phyloP scores from a whole-genome alignment of 1,284 basidiomycete genomes.

The Puccinia triticina region DNA sequence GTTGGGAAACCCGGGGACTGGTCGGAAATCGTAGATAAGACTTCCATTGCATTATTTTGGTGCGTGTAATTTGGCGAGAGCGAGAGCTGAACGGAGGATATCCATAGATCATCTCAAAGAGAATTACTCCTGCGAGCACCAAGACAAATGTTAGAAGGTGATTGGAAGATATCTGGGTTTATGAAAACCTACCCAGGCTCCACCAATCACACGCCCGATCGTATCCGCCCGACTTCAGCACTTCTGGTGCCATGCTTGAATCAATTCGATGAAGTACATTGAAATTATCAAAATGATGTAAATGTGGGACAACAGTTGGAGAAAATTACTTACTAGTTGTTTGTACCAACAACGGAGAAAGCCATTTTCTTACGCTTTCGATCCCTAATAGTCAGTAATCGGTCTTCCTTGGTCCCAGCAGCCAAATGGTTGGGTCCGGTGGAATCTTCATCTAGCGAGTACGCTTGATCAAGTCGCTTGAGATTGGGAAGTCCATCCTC shows the following conservation, averaged over 20 bases:
- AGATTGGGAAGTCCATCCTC: constrained; percentile 72
- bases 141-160: not conserved
- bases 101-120: constrained; percentile 64
- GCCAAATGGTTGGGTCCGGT: constrained; percentile 56
- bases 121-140: constrained; percentile 54
- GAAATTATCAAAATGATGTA: constrained; percentile 1
- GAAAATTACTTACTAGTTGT: constrained; percentile 54
- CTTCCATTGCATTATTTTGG: constrained; percentile 76
- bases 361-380: constrained; percentile 75
- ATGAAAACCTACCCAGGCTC: constrained; percentile 82
- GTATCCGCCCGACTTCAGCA: constrained; percentile 82
- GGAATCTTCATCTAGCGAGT: constrained; percentile 67
- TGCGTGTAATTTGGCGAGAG: constrained; percentile 57
- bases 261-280: not conserved
- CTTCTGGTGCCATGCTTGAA: constrained; percentile 82
- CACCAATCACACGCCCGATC: constrained; percentile 96
- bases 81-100: constrained; percentile 72
- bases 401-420: constrained; percentile 21
- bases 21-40: constrained; percentile 83
- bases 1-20: constrained; percentile 77
- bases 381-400: constrained; percentile 89
- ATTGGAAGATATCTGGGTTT: constrained; percentile 60
- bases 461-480: constrained; percentile 75
- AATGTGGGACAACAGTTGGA: not conserved
- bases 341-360: constrained; percentile 55